phyloP scores from a whole-genome alignment of 225 moss, liverwort and hornwort genomes.

The Marchantia polymorpha region DNA sequence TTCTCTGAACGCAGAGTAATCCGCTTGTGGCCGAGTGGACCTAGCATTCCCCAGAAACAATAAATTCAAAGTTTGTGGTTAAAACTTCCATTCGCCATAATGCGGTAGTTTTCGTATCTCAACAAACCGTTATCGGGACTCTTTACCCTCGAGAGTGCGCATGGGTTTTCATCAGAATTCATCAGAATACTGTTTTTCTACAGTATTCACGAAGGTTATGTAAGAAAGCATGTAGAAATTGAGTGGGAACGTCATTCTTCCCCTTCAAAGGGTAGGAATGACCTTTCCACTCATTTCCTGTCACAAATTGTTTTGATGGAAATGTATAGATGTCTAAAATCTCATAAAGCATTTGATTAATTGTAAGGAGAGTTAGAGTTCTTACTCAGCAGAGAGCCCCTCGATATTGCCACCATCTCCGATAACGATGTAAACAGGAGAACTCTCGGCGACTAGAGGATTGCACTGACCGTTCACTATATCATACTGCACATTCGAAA shows the following conservation, averaged over 20 bases:
- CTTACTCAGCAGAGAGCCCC: slow-evolving; percentile 41
- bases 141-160: too few species aligned
- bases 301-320: too few species aligned
- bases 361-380: neutral
- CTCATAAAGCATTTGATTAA: too few species aligned
- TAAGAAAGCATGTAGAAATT: too few species aligned
- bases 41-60: slow-evolving; percentile 39
- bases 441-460: slow-evolving; percentile 25
- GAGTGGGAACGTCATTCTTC: too few species aligned
- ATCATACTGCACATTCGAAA: slow-evolving; percentile 38
- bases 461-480: slow-evolving; percentile 45
- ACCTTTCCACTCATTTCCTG: too few species aligned
- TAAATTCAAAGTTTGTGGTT: neutral
- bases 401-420: slow-evolving; percentile 52
- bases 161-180: too few species aligned
- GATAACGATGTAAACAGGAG: slow-evolving; percentile 42
- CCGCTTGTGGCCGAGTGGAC: slow-evolving; percentile 56
- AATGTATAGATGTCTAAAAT: neutral
- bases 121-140: too few species aligned
- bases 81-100: neutral
- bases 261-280: too few species aligned
- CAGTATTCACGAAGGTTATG: too few species aligned
- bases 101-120: too few species aligned
- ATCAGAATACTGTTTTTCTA: too few species aligned
- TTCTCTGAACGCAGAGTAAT: slow-evolving; percentile 75